These are phyloP conservation scores for Pulveroboletus sp. DNA, from an alignment of 768 basidiomycete genomes.

Conservation along the genomic window DNA sequence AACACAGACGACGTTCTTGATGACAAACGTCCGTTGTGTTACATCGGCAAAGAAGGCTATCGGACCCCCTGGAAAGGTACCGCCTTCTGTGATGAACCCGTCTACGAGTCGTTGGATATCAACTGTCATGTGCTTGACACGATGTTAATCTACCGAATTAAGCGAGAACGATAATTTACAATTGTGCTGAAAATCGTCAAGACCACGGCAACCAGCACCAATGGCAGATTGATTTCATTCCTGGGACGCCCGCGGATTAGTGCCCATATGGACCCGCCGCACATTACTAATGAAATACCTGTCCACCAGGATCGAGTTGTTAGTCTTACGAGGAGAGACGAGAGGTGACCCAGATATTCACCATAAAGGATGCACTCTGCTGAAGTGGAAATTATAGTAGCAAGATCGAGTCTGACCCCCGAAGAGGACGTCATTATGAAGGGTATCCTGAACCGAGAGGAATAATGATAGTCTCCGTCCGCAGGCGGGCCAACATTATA, in stretches of 20 bases:
- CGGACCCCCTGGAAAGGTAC: constrained; percentile 23
- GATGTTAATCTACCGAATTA: not conserved
- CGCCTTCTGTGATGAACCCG: constrained; percentile 23
- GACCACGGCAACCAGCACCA: constrained; percentile 19
- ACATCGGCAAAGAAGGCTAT: constrained; percentile 26
- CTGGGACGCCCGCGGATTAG: constrained; percentile 13
- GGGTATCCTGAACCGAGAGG: not conserved
- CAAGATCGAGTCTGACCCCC: constrained; percentile 8
- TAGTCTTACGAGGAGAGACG: not conserved
- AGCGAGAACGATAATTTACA: not conserved
- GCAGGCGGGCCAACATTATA: not conserved
- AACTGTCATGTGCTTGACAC: constrained; percentile 20
- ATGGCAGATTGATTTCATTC: constrained; percentile 16
- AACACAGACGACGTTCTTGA: constrained; percentile 25
- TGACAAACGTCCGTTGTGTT: constrained; percentile 26
- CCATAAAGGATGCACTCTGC: constrained; percentile 23
- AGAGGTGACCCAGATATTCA: not conserved
- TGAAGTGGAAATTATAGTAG: constrained; percentile 14
- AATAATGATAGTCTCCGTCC: not conserved
- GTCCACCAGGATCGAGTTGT: not conserved
- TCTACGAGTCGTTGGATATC: constrained; percentile 22
- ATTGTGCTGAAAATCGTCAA: constrained; percentile 21
- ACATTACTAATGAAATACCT: constrained; percentile 22
- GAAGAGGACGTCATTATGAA: constrained; percentile 1
- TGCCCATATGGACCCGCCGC: constrained; percentile 23